These are phyloP conservation scores for Pouteria glomerata DNA, from an alignment of 148 eudicot species.

Conservation along the genomic window DNA sequence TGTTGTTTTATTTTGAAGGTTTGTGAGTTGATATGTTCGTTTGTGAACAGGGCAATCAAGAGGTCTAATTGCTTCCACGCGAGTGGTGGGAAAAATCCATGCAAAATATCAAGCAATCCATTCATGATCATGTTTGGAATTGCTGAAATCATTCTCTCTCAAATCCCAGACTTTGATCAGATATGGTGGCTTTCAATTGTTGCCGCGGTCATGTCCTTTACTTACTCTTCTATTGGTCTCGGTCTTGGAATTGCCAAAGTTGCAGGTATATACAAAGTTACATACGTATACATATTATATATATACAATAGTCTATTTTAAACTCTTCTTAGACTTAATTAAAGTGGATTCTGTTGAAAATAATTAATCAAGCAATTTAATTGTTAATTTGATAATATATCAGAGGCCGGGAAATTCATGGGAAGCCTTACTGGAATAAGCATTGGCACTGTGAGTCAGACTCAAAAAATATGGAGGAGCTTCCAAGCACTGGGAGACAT, in stretches of 20 bases:
- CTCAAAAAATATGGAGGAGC: slow-evolving; percentile 36
- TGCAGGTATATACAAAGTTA: slow-evolving; percentile 15
- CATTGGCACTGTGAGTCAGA: slow-evolving; percentile 24
- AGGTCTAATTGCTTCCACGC: slow-evolving; percentile 36
- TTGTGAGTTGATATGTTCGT: neutral
- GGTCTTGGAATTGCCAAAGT: slow-evolving; percentile 36
- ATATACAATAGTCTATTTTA: neutral
- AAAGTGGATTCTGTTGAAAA: no score
- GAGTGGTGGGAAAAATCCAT: slow-evolving; percentile 17
- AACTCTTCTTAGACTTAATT: no score
- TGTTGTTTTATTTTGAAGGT: neutral
- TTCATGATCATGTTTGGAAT: slow-evolving; percentile 37
- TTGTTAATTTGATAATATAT: no score
- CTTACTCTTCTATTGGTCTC: slow-evolving; percentile 37
- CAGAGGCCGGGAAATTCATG: slow-evolving; percentile 25
- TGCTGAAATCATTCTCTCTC: slow-evolving; percentile 32
- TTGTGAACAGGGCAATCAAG: slow-evolving; percentile 29
- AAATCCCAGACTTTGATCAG: slow-evolving; percentile 38
- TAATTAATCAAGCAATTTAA: no score
- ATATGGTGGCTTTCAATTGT: slow-evolving; percentile 43
- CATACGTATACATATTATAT: neutral
- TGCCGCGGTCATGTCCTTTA: slow-evolving; percentile 47
- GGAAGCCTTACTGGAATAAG: slow-evolving; percentile 41
- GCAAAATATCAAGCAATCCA: slow-evolving; percentile 26
- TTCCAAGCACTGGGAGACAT: slow-evolving; percentile 45